These are phyloP conservation scores for Cryptococcus sp. DNA, from an alignment of 1,284 basidiomycete species.

Conservation along the genomic window DNA sequence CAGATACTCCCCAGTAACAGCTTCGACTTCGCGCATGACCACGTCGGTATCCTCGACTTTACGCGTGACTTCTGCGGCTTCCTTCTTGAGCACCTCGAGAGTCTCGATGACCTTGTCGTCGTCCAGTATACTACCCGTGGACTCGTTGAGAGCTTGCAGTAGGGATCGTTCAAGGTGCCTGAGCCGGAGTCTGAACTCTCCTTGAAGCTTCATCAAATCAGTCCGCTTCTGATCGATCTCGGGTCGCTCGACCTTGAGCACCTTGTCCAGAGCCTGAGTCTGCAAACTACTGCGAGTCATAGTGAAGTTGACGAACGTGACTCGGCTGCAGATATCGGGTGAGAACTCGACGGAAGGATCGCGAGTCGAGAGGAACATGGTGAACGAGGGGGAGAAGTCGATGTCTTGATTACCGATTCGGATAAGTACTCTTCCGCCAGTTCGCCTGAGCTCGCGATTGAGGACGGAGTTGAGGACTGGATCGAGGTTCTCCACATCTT, in stretches of 20 bases:
- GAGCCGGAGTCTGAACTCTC: slow-evolving; percentile 92
- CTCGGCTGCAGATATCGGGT: slow-evolving; percentile 96
- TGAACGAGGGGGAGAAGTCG: slow-evolving; percentile 98
- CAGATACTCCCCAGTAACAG: slow-evolving; percentile 91
- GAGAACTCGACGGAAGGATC: slow-evolving; percentile 98
- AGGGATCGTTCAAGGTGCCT: slow-evolving; percentile 91
- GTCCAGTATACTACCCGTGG: slow-evolving; percentile 93
- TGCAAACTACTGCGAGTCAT: slow-evolving; percentile 98
- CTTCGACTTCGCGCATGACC: slow-evolving; percentile 94
- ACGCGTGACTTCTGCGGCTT: slow-evolving; percentile 92
- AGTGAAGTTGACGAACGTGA: slow-evolving; percentile 99
- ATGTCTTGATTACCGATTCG: slow-evolving; percentile 98
- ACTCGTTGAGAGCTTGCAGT: slow-evolving; percentile 94
- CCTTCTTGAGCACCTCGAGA: slow-evolving; percentile 92
- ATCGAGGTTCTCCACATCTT: slow-evolving; percentile 97
- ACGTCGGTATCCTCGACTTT: slow-evolving; percentile 98
- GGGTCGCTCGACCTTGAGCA: slow-evolving; percentile 93
- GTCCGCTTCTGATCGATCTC: slow-evolving; percentile 96
- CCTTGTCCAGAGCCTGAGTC: slow-evolving; percentile 95
- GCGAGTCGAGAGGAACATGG: slow-evolving; percentile 96
- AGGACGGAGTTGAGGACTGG: slow-evolving; percentile 97
- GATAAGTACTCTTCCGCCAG: slow-evolving; percentile 95
- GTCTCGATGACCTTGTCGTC: slow-evolving; percentile 99
- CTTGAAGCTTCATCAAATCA: slow-evolving; percentile 98
- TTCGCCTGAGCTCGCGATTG: slow-evolving; percentile 93